Evolutionary conservation across 139 green algal species (phyloP), one percentile per base, ranked within the genome.

Genomic region (Chlamydomonas eustigma): DNA sequence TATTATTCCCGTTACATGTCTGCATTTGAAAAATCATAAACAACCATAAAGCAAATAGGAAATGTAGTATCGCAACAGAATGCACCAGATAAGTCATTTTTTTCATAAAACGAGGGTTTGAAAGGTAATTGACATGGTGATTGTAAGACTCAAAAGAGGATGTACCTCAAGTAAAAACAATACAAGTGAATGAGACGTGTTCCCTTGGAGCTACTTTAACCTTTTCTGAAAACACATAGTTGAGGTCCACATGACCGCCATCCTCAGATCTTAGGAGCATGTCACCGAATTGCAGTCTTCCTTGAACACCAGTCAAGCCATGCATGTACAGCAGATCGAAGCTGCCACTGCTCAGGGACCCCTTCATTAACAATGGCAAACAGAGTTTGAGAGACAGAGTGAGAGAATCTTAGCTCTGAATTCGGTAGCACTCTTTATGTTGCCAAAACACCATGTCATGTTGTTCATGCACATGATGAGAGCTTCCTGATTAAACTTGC

Each of bases 261-360:
- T 58, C 69, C 30, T 81, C 76, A 25, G 51, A 65, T 24, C 66
- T 66, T 12, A 76, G 51, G 32, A 81, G 51, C 37, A 73, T 28
- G 2, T 67, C 5, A 25, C 52, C 4, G 68, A 38, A 70, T 37
- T 39, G n/a, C 8, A 68, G 28, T 22, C 58, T 37, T 1, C 69
- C 76, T 0, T 8, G 28, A 2, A 66, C 2, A 22, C 68, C 52
- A 24, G 51, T 2, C 3, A 73, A 38, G 2, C 65, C 67, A 8
- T 37, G 28, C 35, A 69, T 64, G 32, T 75, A 71, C 2, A 72
- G 71, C 36, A 80, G 51, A 31, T 80, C 67, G 18, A 39, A 71
- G 2, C 18, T 34, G 1, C 75, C 75, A 51, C 69, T 39, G 22
- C 32, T 39, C 64, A 79, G 3, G 3, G 33, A 18, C 24, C 64